Evolutionary conservation across 1,284 basidiomycete species (phyloP).

Genomic region (Blastosporella zonata): DNA sequence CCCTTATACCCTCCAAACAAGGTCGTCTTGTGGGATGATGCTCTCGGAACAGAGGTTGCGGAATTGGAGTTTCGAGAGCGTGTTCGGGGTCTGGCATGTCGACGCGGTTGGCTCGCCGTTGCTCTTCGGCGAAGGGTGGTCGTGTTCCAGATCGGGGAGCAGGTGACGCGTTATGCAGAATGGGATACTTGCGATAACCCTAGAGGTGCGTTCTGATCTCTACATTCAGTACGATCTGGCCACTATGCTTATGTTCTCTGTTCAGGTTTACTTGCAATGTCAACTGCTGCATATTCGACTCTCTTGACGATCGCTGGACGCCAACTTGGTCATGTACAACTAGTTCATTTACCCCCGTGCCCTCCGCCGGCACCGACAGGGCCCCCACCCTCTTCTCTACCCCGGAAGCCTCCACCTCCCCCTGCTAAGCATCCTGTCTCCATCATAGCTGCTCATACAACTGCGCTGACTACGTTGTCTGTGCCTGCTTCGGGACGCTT

Average conservation of each 20-base stretch:
- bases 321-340: conserved; percentile 88
- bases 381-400: conserved; percentile 44
- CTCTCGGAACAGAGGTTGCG: conserved; percentile 69
- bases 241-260: conserved; percentile 14
- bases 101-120: conserved; percentile 82
- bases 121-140: conserved; percentile 79
- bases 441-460: conserved; percentile 85
- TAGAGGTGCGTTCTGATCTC: conserved; percentile 52
- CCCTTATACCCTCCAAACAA: conserved; percentile 96
- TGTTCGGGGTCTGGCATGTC: conserved; percentile 77
- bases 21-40: conserved; percentile 88
- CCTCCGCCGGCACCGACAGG: conserved; percentile 48
- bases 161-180: conserved; percentile 64
- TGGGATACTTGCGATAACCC: conserved; percentile 92
- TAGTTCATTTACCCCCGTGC: conserved; percentile 84
- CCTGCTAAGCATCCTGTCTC: conserved; percentile 65
- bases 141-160: conserved; percentile 70
- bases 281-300: conserved; percentile 75
- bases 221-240: not conserved
- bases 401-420: conserved; percentile 50
- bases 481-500: conserved; percentile 77
- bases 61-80: conserved; percentile 91
- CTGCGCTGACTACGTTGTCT: conserved; percentile 75
- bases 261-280: conserved; percentile 80
- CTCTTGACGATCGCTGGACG: conserved; percentile 85